phyloP scores from a whole-genome alignment of 1,284 basidiomycete species.

The Phlebopus sp. region DNA sequence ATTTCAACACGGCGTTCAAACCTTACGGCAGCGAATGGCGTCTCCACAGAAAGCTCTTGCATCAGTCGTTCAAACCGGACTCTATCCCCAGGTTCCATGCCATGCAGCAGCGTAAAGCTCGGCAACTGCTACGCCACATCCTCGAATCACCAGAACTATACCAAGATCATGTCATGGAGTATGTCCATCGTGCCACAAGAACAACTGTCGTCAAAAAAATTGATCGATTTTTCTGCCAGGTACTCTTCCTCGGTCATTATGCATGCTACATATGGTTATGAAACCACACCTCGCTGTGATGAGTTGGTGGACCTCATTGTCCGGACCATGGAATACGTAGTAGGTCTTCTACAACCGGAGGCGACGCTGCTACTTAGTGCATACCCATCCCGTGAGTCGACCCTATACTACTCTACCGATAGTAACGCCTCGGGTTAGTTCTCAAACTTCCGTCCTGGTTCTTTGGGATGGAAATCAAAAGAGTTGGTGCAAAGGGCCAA shows the following conservation, averaged over 20 bases:
- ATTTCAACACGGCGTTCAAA: slow-evolving; percentile 11
- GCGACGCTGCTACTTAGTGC: slow-evolving; percentile 14
- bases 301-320: slow-evolving; percentile 10
- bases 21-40: slow-evolving; percentile 14
- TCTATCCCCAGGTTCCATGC: slow-evolving; percentile 5
- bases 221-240: slow-evolving; percentile 1
- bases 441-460: slow-evolving; percentile 19
- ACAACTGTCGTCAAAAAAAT: too few relatives aligned
- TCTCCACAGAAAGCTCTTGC: slow-evolving; percentile 20
- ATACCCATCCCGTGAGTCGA: slow-evolving; percentile 17
- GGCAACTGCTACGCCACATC: slow-evolving; percentile 8
- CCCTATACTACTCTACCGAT: not conserved
- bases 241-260: slow-evolving; percentile 16
- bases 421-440: slow-evolving; percentile 4
- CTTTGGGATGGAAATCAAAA: slow-evolving; percentile 15
- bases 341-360: slow-evolving; percentile 12
- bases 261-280: slow-evolving; percentile 20
- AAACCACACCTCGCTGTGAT: slow-evolving; percentile 15
- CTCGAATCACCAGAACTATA: slow-evolving; percentile 7
- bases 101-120: slow-evolving; percentile 10
- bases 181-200: too few relatives aligned
- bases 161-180: slow-evolving; percentile 16
- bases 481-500: slow-evolving; percentile 3
- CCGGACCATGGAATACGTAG: slow-evolving; percentile 8
- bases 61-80: slow-evolving; percentile 13